Evolutionary conservation across 352 stramenopile genomes (phyloP).

Genomic region (Phytophthora uliginosa): DNA sequence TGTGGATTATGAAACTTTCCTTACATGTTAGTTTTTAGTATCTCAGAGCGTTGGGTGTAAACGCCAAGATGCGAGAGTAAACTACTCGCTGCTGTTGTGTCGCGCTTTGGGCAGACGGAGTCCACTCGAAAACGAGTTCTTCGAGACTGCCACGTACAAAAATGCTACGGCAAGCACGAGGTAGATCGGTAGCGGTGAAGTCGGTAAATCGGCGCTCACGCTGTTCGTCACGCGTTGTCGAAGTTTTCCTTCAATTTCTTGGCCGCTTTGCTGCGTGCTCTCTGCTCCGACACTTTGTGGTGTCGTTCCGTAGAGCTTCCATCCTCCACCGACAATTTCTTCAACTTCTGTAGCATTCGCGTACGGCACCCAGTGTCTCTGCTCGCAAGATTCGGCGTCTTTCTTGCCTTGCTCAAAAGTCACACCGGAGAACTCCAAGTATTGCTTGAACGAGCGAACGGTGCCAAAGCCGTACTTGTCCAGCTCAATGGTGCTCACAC

Average conservation of each 20-base stretch:
- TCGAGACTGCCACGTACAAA: constrained; percentile 62
- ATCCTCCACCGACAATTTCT: constrained; percentile 52
- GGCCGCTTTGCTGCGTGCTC: constrained; percentile 34
- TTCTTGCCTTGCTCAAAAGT: constrained; percentile 57
- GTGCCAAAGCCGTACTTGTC: constrained; percentile 59
- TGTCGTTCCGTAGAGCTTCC: constrained; percentile 38
- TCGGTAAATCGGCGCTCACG: constrained; percentile 7
- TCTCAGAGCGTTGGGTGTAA: neutral
- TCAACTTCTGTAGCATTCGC: constrained; percentile 51
- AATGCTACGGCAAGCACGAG: constrained; percentile 45
- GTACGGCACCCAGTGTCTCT: constrained; percentile 77
- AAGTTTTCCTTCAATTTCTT: constrained; percentile 30
- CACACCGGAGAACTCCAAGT: constrained; percentile 66
- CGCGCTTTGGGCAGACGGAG: constrained; percentile 52
- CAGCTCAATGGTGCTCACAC: constrained; percentile 66
- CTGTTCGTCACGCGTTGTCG: constrained; percentile 11
- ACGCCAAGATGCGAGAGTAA: neutral
- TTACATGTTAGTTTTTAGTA: too few relatives aligned
- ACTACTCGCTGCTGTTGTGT: constrained; percentile 19
- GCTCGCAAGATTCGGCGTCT: constrained; percentile 63
- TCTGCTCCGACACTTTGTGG: neutral
- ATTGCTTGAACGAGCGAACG: constrained; percentile 59
- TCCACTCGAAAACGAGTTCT: constrained; percentile 63
- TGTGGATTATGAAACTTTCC: neutral
- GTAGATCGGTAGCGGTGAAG: constrained; percentile 50